Percentiles rank a stretch among this genome's conserved stretches.
phyloP scores from a whole-genome alignment of 805 yeast species.

The Kazachstania bromeliacearum region DNA sequence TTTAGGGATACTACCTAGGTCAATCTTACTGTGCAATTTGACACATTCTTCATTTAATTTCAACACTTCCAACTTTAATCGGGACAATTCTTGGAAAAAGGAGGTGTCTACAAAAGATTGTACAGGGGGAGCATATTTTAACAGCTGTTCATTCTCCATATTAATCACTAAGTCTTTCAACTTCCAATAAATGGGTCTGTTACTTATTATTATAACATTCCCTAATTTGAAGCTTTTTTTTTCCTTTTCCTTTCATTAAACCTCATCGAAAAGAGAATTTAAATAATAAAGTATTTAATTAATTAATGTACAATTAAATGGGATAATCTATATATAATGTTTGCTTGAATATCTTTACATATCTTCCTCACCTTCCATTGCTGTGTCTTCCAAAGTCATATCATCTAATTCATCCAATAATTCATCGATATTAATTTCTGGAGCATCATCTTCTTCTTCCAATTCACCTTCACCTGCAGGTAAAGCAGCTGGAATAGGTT shows the following conservation, averaged over 20 bases:
- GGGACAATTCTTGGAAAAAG: conserved; percentile 69
- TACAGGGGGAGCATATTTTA: conserved; percentile 35
- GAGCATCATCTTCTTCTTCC: conserved; percentile 73
- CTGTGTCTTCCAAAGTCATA: conserved; percentile 64
- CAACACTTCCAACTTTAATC: conserved; percentile 61
- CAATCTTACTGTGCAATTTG: conserved; percentile 24
- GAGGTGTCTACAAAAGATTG: conserved; percentile 78
- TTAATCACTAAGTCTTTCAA: too few species aligned
- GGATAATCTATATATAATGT: too few species aligned
- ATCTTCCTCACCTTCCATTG: conserved; percentile 9
- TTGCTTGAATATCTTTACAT: too few species aligned
- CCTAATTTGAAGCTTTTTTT: too few species aligned
- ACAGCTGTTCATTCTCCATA: neutral
- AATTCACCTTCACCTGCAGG: conserved; percentile 26
- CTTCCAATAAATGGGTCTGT: too few species aligned
- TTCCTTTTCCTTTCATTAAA: too few species aligned
- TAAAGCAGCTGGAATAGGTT: too few species aligned
- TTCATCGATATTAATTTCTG: conserved; percentile 84
- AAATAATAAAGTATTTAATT: too few species aligned
- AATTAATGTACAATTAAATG: too few species aligned
- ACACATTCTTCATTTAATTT: conserved; percentile 39
- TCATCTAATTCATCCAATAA: conserved; percentile 90
- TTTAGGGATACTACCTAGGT: conserved; percentile 7
- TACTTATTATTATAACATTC: too few species aligned
- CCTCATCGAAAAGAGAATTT: too few species aligned